Evolutionary conservation across 768 basidiomycete genomes (phyloP).

Genomic region (Tubosaeta sp.): DNA sequence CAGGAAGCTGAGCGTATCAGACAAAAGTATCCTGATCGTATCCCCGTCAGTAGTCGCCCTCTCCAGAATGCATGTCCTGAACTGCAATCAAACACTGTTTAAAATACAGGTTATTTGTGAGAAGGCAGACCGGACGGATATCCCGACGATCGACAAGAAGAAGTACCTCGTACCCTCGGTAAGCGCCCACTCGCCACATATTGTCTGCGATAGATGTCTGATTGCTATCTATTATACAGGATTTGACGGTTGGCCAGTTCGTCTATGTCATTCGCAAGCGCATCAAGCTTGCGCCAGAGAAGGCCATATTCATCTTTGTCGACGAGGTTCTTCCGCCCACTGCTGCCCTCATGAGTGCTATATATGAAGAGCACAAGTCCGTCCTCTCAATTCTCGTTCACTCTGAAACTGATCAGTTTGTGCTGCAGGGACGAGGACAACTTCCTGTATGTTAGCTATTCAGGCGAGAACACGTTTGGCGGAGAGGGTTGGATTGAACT

Average conservation of each 20-base stretch:
- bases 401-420: conserved; percentile 23
- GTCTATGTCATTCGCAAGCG: conserved; percentile 99
- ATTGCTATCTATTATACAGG: conserved; percentile 44
- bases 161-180: conserved; percentile 99
- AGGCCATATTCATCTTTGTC: conserved; percentile 99
- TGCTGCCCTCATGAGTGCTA: conserved; percentile 96
- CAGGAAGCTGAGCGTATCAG: conserved; percentile 97
- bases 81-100: conserved; percentile 9
- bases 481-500: conserved; percentile 30
- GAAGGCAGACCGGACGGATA: conserved; percentile 97
- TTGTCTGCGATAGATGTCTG: conserved; percentile 22
- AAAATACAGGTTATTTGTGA: conserved; percentile 90
- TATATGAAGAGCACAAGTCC: conserved; percentile 99
- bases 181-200: conserved; percentile 27
- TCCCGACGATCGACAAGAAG: conserved; percentile 99
- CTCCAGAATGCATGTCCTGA: conserved; percentile 1
- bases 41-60: conserved; percentile 63
- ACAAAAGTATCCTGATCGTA: conserved; percentile 98
- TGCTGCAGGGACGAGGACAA: conserved; percentile 89
- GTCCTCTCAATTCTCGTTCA: conserved; percentile 31
- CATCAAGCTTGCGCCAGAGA: conserved; percentile 99
- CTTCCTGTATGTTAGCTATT: conserved; percentile 98
- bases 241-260: conserved; percentile 96
- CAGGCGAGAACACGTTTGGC: conserved; percentile 97
- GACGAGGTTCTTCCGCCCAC: conserved; percentile 98